These are phyloP conservation scores for Nemania sp. DNA, from an alignment of 2,329 filamentous ascomycete species.

Conservation along the genomic window DNA sequence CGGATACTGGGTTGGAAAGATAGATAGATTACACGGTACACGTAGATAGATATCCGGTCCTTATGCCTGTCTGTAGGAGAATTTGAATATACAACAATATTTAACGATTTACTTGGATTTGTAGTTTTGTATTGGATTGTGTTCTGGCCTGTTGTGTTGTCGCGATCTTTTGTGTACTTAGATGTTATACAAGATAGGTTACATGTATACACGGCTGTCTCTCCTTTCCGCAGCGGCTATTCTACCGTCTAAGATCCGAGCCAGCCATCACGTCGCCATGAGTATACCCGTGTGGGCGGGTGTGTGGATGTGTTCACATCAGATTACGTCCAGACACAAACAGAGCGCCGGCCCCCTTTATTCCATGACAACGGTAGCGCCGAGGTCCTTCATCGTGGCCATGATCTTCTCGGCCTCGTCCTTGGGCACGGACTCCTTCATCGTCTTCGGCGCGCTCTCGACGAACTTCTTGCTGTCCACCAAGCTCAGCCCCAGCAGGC, in stretches of 20 bases:
- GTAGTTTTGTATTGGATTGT: too few relatives aligned
- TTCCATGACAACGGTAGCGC: conserved; percentile 88
- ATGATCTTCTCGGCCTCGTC: conserved; percentile 99
- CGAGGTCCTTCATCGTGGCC: conserved; percentile 88
- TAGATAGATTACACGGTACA: background rate
- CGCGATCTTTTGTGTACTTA: conserved; percentile 20
- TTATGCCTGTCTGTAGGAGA: too few relatives aligned
- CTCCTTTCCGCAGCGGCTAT: background rate
- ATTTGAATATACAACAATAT: too few relatives aligned
- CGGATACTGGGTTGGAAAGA: background rate
- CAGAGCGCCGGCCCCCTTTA: conserved; percentile 49
- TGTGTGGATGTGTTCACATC: conserved; percentile 6
- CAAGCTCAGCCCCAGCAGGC: conserved; percentile 88
- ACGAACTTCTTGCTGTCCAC: conserved; percentile 99
- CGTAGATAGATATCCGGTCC: too few relatives aligned
- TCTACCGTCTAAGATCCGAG: conserved; percentile 12
- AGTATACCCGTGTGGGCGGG: too few relatives aligned
- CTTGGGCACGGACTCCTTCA: conserved; percentile 99
- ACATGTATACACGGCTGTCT: conserved; percentile 38
- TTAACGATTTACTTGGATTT: too few relatives aligned
- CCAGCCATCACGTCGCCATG: too few relatives aligned
- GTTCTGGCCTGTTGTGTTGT: too few relatives aligned
- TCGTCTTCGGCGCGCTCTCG: conserved; percentile 93
- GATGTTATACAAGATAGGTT: conserved; percentile 40
- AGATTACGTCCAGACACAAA: background rate